Base-by-base conservation (phyloP, 1,139 yeast species). In the Arxiozyma heterogenica region DNA sequence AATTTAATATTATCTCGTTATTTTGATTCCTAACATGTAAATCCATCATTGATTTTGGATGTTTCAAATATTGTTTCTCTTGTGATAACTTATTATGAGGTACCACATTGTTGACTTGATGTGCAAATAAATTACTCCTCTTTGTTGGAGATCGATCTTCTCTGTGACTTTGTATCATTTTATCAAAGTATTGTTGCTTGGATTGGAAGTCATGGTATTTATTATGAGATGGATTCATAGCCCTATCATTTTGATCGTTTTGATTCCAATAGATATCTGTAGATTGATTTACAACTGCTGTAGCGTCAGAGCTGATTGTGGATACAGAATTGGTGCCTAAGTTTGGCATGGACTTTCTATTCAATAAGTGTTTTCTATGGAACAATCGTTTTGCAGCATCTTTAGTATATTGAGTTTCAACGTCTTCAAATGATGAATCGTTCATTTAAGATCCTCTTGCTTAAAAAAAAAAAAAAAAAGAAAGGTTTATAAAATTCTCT, bases 361-460 rank as follows among this genome's bases (percentile, higher is more conserved):
- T 48, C 25, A 34, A 12, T 27, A 51, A 49, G 22, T 41, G 42
- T 30, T 39, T 34, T 21, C 30, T 22, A 6, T 41, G 18, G 22
- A 21, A 7, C 4, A 17, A 25, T 39, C 50, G 21, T 22, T 25
- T 9, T 22, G 7, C 27, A 6, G 53, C 44, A 27, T 58, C 59
- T 41, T 55, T 54, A 9, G 59, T 55, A 51, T 63, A 61, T 1
- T 68, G 61, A 4, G 67, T 60, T 43, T 66, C 69, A 41, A 66
- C 51, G 49, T 67, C 69, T 51, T 67, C 71, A 56, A 67, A 67
- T 15, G 69, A 65, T 5, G 67, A 61, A 41, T 67, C 70, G 27
- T 50, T 50, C 58, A 51, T 55, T 55, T 12, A 5, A 25, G 20
- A 21, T 15, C 15, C 17, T 34, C 15, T 4, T 34, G 17, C n/a